phyloP scores from a whole-genome alignment of 306 rosid species.

The Corylus avellana region DNA sequence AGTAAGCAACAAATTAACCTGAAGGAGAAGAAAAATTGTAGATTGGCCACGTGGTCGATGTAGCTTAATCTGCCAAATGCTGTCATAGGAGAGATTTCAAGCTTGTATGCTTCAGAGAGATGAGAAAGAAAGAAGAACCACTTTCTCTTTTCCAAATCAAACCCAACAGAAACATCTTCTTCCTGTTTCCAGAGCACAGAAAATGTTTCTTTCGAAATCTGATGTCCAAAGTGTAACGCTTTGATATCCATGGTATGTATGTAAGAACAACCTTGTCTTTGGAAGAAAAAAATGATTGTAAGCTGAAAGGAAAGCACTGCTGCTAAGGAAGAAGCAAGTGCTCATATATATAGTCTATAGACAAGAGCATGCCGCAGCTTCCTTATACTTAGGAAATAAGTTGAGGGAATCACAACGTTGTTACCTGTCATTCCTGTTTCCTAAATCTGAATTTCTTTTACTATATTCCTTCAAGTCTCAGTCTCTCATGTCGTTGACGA shows the following conservation, averaged over 20 bases:
- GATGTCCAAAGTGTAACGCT: slow-evolving; percentile 48
- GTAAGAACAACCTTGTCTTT: no score
- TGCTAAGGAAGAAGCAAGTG: no score
- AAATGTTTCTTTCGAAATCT: slow-evolving; percentile 40
- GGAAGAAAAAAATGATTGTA: no score
- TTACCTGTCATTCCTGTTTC: no score
- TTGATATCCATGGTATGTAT: slow-evolving; percentile 13
- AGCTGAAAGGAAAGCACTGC: no score
- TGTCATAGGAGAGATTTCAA: slow-evolving; percentile 49
- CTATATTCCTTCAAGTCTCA: no score
- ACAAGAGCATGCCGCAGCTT: no score
- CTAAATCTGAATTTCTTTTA: no score
- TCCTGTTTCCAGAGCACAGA: slow-evolving; percentile 46
- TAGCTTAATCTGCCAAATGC: slow-evolving; percentile 45
- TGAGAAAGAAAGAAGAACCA: slow-evolving; percentile 35
- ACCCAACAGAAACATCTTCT: slow-evolving; percentile 36
- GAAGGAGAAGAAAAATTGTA: slow-evolving; percentile 44
- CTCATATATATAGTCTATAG: no score
- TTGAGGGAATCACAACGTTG: no score
- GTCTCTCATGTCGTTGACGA: no score
- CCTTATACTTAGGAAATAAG: no score
- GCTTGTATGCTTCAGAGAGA: slow-evolving; percentile 41
- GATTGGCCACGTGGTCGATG: slow-evolving; percentile 20
- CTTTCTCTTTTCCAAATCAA: slow-evolving; percentile 31
- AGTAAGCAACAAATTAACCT: slow-evolving; percentile 37